Base-by-base conservation (phyloP, 2,329 filamentous ascomycete genomes). In the Cryphonectria carpinicola region DNA sequence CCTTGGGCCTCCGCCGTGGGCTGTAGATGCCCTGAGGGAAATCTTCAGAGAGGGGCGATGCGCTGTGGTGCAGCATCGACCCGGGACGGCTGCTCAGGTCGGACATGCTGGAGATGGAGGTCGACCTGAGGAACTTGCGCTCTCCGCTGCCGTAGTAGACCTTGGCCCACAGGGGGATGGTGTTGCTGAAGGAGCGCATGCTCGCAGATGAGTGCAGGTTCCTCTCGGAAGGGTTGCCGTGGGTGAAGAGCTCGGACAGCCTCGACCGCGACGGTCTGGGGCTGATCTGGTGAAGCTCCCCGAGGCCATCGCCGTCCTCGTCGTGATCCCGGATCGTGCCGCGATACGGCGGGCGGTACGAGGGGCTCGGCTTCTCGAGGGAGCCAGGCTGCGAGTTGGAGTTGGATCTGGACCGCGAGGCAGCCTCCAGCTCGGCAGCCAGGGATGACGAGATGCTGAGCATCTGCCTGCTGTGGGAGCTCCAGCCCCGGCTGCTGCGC, bases 61-160 rank as follows among this genome's bases (percentile, higher is more conserved):
- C 83, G 71, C 81, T 84, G 13, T 82, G 81, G 60, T 65, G 66
- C 66, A 83, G 79, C 7, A 77, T 78, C 4, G 84, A 83, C 74
- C 78, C 78, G 32, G 81, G 81, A 68, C 86, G 82, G 75, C 87
- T 82, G 73, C 80, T 81, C 58, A 78, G 81, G 39, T 86, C 82
- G 1, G 86, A 86, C 69, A 80, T 76, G 75, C 85, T 80, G 43
- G 84, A 79, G 73, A 85, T 81, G 10, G 84, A 84, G 0, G 84
- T 82, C 11, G 81, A 78, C 49, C 83, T 82, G 64, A 92, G 79
- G 70, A 81, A 88, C 63, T 81, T 85, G 72, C 84, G 85, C 78
- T 88, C 90, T 66, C 90, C 89, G 67, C 88, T 89, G 49, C 89
- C 88, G 78, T 94, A 94, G 80, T 94, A 94, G 22, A 93, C 81